Base-by-base conservation (phyloP, 306 rosid species). In the Acmispon strigosus region DNA sequence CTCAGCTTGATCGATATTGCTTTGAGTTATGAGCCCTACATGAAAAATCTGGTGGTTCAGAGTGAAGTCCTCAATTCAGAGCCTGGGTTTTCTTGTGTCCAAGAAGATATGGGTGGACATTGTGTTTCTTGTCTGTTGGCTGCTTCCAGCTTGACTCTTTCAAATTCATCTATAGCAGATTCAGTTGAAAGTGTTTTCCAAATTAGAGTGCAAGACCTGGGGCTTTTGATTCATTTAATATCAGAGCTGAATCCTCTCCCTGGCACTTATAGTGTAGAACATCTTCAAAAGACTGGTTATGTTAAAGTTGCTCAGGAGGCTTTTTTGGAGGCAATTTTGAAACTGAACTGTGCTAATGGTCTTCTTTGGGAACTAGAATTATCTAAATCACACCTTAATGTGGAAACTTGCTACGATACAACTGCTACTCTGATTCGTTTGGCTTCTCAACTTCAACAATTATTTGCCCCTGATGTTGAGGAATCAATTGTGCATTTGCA, bases 401-500 rank as follows among this genome's bases (percentile, higher is more conserved):
- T 94, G 63, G 96, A 90, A 60, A 90, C 98, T 17, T 94, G 98
- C 84, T 80, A 82, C 73, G 96, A 94, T 80, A 89, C 98, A 57
- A 84, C 93, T 60, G 82, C 95, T 77, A 18, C 85, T 78, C 69
- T 94, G 81, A 82, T 91, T 78, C 85, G 86, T 80, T 81, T 94
- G 82, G 90, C 86, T 73, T 80, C 88, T 81, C 98, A 94, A 76
- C 92, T 94, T 55, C 97, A 90, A 77, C 89, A 81, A 74, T 70
- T 94, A 54, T 94, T 88, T 90, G 95, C 98, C 75, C 98, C 97
- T 63, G 97, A 94, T 75, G 78, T 94, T 49, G 97, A 90, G 87
- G 98, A 94, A 77, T 90, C 96, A 15, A 36, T 90, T 14, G 88
- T 87, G 76, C 98, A 94, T 80, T 84, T 94, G 90, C 96, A 94